phyloP scores from a whole-genome alignment of 192 early-diverging fungal genomes.

The Backusella circina region DNA sequence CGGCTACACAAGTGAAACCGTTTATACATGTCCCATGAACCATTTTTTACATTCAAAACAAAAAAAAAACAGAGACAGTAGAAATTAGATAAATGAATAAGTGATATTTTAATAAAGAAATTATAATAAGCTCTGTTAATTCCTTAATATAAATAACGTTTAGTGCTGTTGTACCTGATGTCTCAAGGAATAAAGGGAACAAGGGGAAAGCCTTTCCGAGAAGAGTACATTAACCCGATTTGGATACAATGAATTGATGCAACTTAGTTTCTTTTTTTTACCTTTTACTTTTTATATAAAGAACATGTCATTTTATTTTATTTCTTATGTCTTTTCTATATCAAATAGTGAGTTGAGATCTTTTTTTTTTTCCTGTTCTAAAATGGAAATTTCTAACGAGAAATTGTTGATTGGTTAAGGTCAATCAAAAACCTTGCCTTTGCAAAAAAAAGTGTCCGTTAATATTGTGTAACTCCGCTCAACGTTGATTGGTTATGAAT shows the following conservation, averaged over 20 bases:
- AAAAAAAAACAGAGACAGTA: neutral
- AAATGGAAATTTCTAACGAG: neutral
- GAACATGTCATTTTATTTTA: neutral
- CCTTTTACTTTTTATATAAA: too few species aligned
- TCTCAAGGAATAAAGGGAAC: neutral
- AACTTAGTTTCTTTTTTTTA: neutral
- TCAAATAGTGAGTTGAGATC: neutral
- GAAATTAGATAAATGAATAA: too few species aligned
- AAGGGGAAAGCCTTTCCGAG: neutral
- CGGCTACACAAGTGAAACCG: neutral
- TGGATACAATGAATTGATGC: neutral
- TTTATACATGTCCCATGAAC: neutral
- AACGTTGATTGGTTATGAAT: neutral
- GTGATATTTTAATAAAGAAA: too few species aligned
- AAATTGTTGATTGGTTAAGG: neutral
- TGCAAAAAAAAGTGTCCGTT: neutral
- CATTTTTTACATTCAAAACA: neutral
- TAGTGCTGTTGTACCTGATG: neutral
- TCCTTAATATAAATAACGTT: neutral
- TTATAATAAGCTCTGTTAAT: too few species aligned
- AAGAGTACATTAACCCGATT: neutral
- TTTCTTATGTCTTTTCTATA: neutral
- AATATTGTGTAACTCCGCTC: neutral
- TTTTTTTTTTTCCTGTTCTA: neutral
- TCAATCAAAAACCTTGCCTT: neutral